Percentiles rank a stretch among this genome's conserved stretches.
Evolutionary conservation across 2,329 filamentous ascomycete genomes (phyloP).

Genomic region (Colletotrichum horii): DNA sequence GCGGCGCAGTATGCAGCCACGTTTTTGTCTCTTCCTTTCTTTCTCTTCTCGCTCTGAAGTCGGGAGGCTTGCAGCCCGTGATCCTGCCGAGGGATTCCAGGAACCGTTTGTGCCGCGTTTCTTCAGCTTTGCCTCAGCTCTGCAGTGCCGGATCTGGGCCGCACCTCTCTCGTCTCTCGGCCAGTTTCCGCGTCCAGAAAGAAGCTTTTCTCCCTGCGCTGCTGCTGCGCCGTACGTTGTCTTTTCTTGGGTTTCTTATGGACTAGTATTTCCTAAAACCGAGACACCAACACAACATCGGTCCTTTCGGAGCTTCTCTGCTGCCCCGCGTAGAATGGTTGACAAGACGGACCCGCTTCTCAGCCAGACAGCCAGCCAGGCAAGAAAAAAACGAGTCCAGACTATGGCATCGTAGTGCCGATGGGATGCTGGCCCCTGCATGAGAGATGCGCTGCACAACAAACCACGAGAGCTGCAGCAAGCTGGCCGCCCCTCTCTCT

Average conservation of each 20-base stretch:
- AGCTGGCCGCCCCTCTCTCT: not conserved
- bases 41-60: not conserved
- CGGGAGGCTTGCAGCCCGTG: not conserved
- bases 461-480: not conserved
- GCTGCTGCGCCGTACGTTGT: not conserved
- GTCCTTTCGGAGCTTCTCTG: not conserved
- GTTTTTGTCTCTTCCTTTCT: not conserved
- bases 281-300: not conserved
- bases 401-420: not conserved
- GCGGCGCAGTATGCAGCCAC: not conserved
- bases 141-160: constrained; percentile 4
- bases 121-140: not conserved
- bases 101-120: not conserved
- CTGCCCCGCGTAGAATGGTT: not conserved
- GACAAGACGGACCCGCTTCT: not conserved
- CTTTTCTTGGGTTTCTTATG: not conserved
- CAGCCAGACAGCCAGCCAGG: not conserved
- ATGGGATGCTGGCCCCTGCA: not conserved
- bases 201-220: not conserved
- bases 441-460: not conserved
- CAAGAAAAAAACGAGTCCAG: not conserved
- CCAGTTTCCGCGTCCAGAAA: not conserved
- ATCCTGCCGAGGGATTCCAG: not conserved
- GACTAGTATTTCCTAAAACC: not conserved
- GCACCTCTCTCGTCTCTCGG: not conserved